These are phyloP conservation scores for Capronia epimyces DNA, from an alignment of 2,329 filamentous ascomycete species.

Conservation along the genomic window DNA sequence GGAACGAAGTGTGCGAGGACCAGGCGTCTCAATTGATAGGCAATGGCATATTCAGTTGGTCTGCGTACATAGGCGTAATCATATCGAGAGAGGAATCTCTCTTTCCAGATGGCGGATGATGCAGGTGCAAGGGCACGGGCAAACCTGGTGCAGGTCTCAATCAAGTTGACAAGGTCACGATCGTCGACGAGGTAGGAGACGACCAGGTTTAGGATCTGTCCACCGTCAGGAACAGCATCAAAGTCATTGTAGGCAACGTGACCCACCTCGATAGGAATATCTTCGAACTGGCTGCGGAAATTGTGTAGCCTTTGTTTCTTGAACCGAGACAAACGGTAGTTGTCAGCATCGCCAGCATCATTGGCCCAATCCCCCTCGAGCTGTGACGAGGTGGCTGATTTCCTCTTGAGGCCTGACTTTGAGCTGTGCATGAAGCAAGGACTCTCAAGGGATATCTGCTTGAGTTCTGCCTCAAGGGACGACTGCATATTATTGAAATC, in stretches of 20 bases:
- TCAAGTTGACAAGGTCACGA: constrained; percentile 33
- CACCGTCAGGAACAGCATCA: not conserved
- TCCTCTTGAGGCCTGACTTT: not conserved
- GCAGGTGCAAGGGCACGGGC: constrained; percentile 29
- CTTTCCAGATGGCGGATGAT: constrained; percentile 35
- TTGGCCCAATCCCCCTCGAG: not conserved
- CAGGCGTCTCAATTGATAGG: constrained; percentile 35
- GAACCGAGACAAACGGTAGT: not conserved
- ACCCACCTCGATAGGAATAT: constrained; percentile 21
- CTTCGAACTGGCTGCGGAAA: constrained; percentile 7
- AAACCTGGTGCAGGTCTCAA: constrained; percentile 30
- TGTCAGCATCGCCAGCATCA: not conserved
- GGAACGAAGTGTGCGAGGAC: constrained; percentile 32
- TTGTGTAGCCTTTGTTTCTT: not conserved
- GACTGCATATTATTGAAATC: constrained; percentile 14
- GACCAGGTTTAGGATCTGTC: constrained; percentile 22
- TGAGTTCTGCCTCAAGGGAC: not conserved
- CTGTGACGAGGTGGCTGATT: not conserved
- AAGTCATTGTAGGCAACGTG: not conserved
- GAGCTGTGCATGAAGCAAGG: not conserved
- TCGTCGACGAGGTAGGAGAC: constrained; percentile 27
- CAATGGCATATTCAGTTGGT: constrained; percentile 31
- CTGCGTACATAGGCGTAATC: constrained; percentile 32
- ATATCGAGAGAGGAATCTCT: constrained; percentile 34
- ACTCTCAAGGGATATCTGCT: not conserved